Percentiles rank a stretch among this genome's conserved stretches.
Evolutionary conservation across 2,329 filamentous ascomycete genomes (phyloP).

Genomic region (Microcera coccophila): DNA sequence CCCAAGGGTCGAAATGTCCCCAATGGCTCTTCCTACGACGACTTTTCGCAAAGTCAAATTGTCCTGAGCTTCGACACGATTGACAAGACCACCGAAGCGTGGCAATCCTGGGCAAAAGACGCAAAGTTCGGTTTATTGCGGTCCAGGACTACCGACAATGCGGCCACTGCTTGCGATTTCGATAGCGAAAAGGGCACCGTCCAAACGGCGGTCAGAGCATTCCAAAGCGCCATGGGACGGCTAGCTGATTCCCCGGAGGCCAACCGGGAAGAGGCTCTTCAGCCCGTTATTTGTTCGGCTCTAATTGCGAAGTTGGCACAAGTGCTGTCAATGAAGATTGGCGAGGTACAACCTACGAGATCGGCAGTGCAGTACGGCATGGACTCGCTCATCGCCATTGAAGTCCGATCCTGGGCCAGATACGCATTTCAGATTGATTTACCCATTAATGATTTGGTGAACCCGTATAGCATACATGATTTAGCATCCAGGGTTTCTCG

Average conservation of each 20-base stretch:
- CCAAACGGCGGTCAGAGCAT: conserved; percentile 22
- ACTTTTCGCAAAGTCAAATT: conserved; percentile 17
- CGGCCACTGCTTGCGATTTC: conserved; percentile 11
- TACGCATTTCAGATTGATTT: conserved; percentile 24
- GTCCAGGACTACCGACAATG: conserved; percentile 16
- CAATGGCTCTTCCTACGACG: conserved; percentile 13
- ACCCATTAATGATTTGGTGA: conserved; percentile 23
- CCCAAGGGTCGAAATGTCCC: conserved; percentile 8
- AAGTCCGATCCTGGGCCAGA: conserved; percentile 23
- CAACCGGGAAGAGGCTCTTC: conserved; percentile 13
- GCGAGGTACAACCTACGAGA: conserved; percentile 18
- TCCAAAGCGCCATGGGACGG: conserved; percentile 12
- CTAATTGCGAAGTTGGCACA: conserved; percentile 22
- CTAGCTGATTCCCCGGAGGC: conserved; percentile 14
- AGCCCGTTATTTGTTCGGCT: conserved; percentile 18
- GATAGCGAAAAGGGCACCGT: conserved; percentile 19
- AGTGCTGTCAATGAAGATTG: conserved; percentile 21
- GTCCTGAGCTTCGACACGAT: conserved; percentile 23
- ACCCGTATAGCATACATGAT: conserved; percentile 23
- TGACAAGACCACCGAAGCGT: conserved; percentile 19
- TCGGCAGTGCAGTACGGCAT: conserved; percentile 23
- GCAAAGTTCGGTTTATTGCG: conserved; percentile 19
- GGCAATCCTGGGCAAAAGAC: conserved; percentile 23
- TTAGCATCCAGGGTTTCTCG: conserved; percentile 18
- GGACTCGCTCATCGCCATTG: conserved; percentile 24